Base-by-base conservation (phyloP, 2,329 filamentous ascomycete genomes). In the Talaromyces sp. region DNA sequence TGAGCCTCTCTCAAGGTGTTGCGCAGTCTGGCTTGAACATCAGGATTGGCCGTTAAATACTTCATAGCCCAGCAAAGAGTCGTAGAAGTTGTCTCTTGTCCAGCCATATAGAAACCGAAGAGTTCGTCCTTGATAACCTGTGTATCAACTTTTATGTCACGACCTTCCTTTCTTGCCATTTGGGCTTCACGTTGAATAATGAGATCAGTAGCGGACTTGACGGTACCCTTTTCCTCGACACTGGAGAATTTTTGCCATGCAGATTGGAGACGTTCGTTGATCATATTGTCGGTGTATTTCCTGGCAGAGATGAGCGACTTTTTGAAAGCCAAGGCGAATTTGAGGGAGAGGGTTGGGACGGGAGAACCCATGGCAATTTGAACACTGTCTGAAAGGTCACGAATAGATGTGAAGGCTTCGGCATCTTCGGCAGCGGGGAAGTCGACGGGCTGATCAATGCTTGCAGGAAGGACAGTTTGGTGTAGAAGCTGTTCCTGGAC, bases 1-100 rank as follows among this genome's bases (percentile, higher is more conserved):
- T 78, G 76, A 2, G 70, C 69, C 7, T 63, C 60, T 7, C 68
- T 72, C 0, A 82, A 67, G 0, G 67, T 66, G 2, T 52, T 45
- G 1, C 79, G 77, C 0, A 82, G 71, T 31, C 71, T 75, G n/a
- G 59, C 59, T 60, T 82, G 81, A 1, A 72, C 70, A 16, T 66
- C 64, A 14, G 70, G 76, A 50, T 78, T 68, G 35, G 69, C 70
- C n/a, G 75, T 70, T 5, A 82, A 72, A 62, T 71, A 70, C 60
- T 82, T 82, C 10, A 82, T 49, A 1, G 68, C 74, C 80, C 81
- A 82, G 39, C 68, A 66, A 0, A 82, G 68, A 0, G 79, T 79
- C 8, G 76, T 80, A 11, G 77, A 73, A 0, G 78, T 82, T 0
- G 81, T 83, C 57, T 84, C 81, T 65, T 82, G 78, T n/a, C 80